Evolutionary conservation across 768 basidiomycete genomes (phyloP).

Genomic region (Leccinum barrowsii): DNA sequence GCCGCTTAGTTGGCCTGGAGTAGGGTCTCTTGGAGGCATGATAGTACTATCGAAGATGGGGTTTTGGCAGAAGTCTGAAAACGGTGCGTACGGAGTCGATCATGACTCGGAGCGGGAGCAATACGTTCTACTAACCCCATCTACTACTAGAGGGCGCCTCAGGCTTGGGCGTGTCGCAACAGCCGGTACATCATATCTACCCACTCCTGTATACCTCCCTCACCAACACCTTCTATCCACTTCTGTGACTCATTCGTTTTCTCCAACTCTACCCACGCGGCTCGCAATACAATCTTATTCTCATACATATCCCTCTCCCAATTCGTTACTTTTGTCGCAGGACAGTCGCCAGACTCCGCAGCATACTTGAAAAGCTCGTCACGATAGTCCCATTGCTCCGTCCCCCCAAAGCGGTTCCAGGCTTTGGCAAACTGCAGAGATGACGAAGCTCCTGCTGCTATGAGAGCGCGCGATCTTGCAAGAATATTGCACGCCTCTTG

Average conservation of each 20-base stretch:
- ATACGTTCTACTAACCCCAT: no score
- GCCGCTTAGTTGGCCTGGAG: constrained; percentile 30
- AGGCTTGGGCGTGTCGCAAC: constrained; percentile 14
- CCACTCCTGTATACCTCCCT: constrained; percentile 59
- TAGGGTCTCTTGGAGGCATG: constrained; percentile 24
- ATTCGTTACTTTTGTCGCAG: constrained; percentile 35
- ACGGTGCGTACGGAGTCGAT: background rate
- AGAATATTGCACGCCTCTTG: constrained; percentile 49
- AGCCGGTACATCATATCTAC: constrained; percentile 42
- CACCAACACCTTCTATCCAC: constrained; percentile 67
- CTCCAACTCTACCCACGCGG: constrained; percentile 58
- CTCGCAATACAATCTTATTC: constrained; percentile 45
- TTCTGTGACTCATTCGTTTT: constrained; percentile 50
- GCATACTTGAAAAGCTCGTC: constrained; percentile 54
- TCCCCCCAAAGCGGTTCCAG: constrained; percentile 51
- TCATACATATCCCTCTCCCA: constrained; percentile 62
- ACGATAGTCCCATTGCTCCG: constrained; percentile 67
- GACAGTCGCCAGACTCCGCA: constrained; percentile 28
- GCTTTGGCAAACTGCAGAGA: constrained; percentile 43
- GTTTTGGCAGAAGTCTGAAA: background rate
- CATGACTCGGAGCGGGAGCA: background rate
- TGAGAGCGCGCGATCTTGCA: constrained; percentile 45
- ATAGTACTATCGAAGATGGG: background rate
- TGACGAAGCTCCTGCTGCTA: constrained; percentile 29
- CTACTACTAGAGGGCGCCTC: background rate